Percentiles rank a stretch among this genome's conserved stretches.
Conservation (phyloP, 176 grass and related monocot species). For the Dactylis glomerata region DNA sequence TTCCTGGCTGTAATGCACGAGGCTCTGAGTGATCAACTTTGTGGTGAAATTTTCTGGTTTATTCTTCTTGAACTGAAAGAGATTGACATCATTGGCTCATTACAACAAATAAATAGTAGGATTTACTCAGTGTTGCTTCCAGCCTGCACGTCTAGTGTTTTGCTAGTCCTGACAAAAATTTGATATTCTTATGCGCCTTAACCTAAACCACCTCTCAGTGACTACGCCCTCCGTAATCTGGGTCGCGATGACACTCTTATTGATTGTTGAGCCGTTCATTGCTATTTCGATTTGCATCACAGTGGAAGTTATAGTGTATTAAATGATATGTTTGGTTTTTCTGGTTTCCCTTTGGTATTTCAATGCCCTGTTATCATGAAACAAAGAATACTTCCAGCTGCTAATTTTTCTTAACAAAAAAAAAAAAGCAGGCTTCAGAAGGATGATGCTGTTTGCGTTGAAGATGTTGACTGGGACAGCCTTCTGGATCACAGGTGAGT, state of each 20-base stretch:
- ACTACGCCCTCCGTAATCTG: too few relatives aligned
- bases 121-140: neutral
- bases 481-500: slow-evolving; percentile 71
- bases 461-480: slow-evolving; percentile 89
- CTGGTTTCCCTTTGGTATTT: neutral
- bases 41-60: neutral
- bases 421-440: slow-evolving; percentile 49
- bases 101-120: too few relatives aligned
- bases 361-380: neutral
- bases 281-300: neutral
- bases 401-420: slow-evolving; percentile 24
- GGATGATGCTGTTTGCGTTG: slow-evolving; percentile 56
- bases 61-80: neutral
- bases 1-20: neutral
- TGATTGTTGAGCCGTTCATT: neutral
- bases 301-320: neutral
- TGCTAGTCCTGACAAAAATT: neutral
- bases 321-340: neutral
- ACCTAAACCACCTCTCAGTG: too few relatives aligned
- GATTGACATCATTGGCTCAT: neutral
- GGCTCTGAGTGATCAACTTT: neutral
- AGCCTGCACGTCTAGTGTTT: neutral
- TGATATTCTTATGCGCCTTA: too few relatives aligned
- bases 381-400: neutral
- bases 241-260: neutral